phyloP scores from a whole-genome alignment of 306 rosid genomes.

The Rosa rugosa region DNA sequence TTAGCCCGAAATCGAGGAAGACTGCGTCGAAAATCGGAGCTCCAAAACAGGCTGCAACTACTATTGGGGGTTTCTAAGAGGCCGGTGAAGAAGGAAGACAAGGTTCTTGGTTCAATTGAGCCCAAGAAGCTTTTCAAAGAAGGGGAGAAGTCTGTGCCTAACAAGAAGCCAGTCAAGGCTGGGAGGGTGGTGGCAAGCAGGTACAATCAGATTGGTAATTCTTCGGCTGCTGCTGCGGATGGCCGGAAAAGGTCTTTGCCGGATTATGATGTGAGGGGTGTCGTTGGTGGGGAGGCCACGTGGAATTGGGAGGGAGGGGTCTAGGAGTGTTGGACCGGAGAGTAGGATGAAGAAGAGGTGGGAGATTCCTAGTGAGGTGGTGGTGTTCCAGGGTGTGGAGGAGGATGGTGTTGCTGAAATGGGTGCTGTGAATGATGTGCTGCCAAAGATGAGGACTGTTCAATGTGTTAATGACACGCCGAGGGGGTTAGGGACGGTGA shows the following conservation, averaged over 20 bases:
- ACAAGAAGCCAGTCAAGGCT: conserved; percentile 42
- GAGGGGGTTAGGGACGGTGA: conserved; percentile 83
- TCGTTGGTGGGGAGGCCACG: conserved; percentile 37
- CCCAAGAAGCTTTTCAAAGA: conserved; percentile 75
- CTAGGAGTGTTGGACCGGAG: conserved; percentile 37
- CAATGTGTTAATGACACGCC: conserved; percentile 52
- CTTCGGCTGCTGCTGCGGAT: conserved; percentile 25
- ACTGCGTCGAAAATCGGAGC: too few species aligned
- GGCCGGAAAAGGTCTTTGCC: conserved; percentile 71
- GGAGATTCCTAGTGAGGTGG: conserved; percentile 52
- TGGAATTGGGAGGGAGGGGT: conserved; percentile 22
- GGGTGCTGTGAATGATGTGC: conserved; percentile 32
- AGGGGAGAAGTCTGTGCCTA: conserved; percentile 44
- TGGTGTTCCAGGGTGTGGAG: conserved; percentile 21
- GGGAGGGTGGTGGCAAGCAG: conserved; percentile 88
- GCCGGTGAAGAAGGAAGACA: too few species aligned
- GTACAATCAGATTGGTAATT: conserved; percentile 43
- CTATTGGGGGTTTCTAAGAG: too few species aligned
- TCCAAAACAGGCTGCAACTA: too few species aligned
- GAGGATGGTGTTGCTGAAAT: conserved; percentile 20
- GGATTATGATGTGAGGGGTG: conserved; percentile 48
- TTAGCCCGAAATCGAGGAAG: conserved; percentile 52
- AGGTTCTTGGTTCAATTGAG: too few species aligned
- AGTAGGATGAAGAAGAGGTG: conserved; percentile 57
- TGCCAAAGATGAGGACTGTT: conserved; percentile 61